phyloP scores from a whole-genome alignment of 1,284 basidiomycete species.

The Peniophora sp. region DNA sequence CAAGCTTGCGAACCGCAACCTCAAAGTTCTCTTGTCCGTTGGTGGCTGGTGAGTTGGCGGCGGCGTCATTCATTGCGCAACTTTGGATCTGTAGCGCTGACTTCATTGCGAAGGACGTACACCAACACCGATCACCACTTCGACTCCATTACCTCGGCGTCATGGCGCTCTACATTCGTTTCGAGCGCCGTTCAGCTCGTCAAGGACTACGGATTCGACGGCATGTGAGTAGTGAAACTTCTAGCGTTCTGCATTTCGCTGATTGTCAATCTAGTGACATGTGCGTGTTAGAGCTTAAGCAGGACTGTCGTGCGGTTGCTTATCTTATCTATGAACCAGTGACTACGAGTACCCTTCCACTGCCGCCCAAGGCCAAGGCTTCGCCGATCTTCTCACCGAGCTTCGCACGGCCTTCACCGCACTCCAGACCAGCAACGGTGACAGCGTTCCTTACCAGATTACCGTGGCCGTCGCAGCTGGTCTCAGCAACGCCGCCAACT shows the following conservation, averaged over 20 bases:
- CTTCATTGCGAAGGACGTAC: slow-evolving; percentile 32
- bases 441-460: slow-evolving; percentile 49
- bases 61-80: no score
- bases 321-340: neutral
- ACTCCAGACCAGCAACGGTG: slow-evolving; percentile 48
- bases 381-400: slow-evolving; percentile 49
- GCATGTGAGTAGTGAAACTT: slow-evolving; percentile 43
- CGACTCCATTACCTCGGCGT: slow-evolving; percentile 46
- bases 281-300: no score
- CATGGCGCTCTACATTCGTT: slow-evolving; percentile 65
- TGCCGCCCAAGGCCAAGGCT: slow-evolving; percentile 44
- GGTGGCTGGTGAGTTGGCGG: slow-evolving; percentile 45
- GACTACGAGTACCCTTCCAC: slow-evolving; percentile 61
- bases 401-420: slow-evolving; percentile 48
- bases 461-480: slow-evolving; percentile 62
- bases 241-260: slow-evolving; percentile 7
- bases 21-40: slow-evolving; percentile 73
- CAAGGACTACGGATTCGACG: slow-evolving; percentile 86
- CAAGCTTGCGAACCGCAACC: slow-evolving; percentile 67
- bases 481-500: slow-evolving; percentile 52
- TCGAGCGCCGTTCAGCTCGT: slow-evolving; percentile 63
- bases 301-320: no score
- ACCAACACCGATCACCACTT: slow-evolving; percentile 56
- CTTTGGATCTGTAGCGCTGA: no score
- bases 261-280: slow-evolving; percentile 38